Evolutionary conservation across 495 filamentous ascomycete species (phyloP).

Genomic region (Staphylotrichum tortipilum): DNA sequence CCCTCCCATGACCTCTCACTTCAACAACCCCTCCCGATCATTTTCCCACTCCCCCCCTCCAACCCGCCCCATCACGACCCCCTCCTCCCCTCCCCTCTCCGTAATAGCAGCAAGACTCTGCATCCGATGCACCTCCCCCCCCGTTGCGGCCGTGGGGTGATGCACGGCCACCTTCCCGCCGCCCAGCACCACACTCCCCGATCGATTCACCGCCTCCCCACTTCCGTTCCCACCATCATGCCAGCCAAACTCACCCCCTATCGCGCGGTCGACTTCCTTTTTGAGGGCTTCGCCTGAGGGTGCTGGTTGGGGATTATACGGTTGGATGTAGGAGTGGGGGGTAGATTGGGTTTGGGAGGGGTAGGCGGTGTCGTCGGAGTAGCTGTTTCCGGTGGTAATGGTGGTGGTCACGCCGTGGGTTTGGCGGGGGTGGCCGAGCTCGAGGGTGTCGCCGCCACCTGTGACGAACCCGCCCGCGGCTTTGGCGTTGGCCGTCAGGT

Average conservation of each 20-base stretch:
- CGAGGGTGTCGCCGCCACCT: slow-evolving; percentile 1
- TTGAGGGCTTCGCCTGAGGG: slow-evolving; percentile 8
- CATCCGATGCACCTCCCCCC: slow-evolving; percentile 3
- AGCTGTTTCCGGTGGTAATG: background rate
- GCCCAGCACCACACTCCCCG: slow-evolving; percentile 18
- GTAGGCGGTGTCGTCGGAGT: slow-evolving; percentile 6
- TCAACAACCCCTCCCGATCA: background rate
- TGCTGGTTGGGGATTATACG: background rate
- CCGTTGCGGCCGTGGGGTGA: background rate
- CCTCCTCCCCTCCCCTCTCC: slow-evolving; percentile 6
- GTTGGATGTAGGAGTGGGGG: background rate
- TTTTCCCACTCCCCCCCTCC: background rate
- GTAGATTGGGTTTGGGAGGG: slow-evolving; percentile 6
- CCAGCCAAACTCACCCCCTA: slow-evolving; percentile 37
- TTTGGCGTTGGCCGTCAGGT: slow-evolving; percentile 28
- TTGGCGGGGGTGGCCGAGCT: slow-evolving; percentile 12
- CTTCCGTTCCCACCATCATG: background rate
- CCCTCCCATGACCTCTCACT: background rate
- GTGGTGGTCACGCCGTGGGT: background rate
- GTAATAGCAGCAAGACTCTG: slow-evolving; percentile 19
- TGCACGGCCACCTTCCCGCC: slow-evolving; percentile 10
- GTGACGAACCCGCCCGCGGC: background rate
- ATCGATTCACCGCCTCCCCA: slow-evolving; percentile 2
- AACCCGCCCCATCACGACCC: slow-evolving; percentile 12
- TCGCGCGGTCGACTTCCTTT: slow-evolving; percentile 24